Base-by-base conservation (phyloP, 257 asterid species). In the Anisodus acutangulus region DNA sequence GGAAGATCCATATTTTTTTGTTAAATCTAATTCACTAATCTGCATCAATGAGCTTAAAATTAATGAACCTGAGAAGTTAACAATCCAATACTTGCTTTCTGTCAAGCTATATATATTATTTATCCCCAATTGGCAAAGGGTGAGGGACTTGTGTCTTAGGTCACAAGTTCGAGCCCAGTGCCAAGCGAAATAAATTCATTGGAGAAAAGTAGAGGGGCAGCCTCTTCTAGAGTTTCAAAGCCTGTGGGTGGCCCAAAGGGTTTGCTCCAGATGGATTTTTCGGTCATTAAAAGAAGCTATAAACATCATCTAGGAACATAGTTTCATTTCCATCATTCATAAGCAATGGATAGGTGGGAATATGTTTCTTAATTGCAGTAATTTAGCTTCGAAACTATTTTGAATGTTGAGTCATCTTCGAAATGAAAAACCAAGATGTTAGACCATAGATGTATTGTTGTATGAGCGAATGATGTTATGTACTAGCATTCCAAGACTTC, bases 111-210 rank as follows among this genome's bases (percentile, higher is more conserved):
- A 72, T n/a, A 10, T 41, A 70, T 41, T 12, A 37, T 41, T 39
- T 69, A 7, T 0, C 54, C 26, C 7, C 31, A 16, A 39, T 41
- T 69, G 54, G 8, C 31, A 39, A 39, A 19, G 51, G 1, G 6
- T 68, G 6, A 68, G 53, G 47, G 78, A 16, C 31, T 68, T 68
- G 51, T 37, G 78, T 68, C 26, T 69, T 49, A 68, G 51, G 76
- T 37, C 37, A 68, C 76, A 68, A 15, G 12, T 68, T 68, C 3
- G 51, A 68, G 12, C 51, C 6, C 45, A 3, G 3, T n/a, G 3
- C 17, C 5, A 54, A 54, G 59, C 4, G 15, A 12, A 12, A 15
- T 12, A 54, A 54, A 17, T 54, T 17, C 17, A 41, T 22, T 37
- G 78, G 78, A 39, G 53, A 68, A 68, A 13, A 22, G 6, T 15